These are phyloP conservation scores for Iris macrosiphon DNA, from an alignment of 106 monocot species.

Conservation along the genomic window DNA sequence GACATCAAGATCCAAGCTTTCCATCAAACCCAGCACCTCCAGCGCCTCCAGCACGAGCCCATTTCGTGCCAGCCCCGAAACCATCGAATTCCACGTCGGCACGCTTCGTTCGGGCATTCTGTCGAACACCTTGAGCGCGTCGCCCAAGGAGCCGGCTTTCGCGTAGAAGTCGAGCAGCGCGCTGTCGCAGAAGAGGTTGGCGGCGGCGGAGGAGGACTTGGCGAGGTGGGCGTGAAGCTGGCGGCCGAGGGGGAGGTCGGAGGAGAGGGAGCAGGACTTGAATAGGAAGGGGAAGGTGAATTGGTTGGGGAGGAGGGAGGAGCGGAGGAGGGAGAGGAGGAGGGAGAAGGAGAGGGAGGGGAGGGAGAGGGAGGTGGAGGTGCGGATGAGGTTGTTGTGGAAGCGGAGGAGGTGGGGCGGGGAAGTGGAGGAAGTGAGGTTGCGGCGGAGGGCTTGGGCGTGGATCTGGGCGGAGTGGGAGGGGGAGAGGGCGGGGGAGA, in stretches of 20 bases:
- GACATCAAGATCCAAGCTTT: conserved; percentile 7
- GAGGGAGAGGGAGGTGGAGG: conserved; percentile 22
- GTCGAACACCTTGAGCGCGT: conserved; percentile 48
- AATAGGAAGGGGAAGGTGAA: conserved; percentile 54
- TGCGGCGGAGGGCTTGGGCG: conserved; percentile 18
- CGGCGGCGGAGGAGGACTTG: conserved; percentile 16
- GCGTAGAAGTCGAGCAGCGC: conserved; percentile 42
- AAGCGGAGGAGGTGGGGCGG: conserved; percentile 11
- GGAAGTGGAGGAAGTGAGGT: conserved; percentile 3
- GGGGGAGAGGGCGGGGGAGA: conserved; percentile 1
- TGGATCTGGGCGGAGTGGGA: conserved; percentile 17
- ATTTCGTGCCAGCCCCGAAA: conserved; percentile 27
- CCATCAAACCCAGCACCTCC: conserved; percentile 31
- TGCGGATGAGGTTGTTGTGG: conserved; percentile 42
- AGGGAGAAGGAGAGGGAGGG: conserved; percentile 16
- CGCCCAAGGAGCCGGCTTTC: conserved; percentile 10
- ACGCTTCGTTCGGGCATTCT: conserved; percentile 40
- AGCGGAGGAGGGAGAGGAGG: conserved; percentile 19
- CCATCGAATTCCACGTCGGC: conserved; percentile 44
- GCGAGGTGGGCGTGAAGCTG: conserved; percentile 52
- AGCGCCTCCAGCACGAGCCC: conserved; percentile 30
- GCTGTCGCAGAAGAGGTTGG: conserved; percentile 40
- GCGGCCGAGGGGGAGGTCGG: conserved; percentile 20
- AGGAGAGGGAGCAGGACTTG: conserved; percentile 30
- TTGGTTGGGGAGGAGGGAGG: conserved; percentile 22